A percentile compares a stretch with the other conserved stretches of the same genome.
Conservation (phyloP, 2,329 filamentous ascomycete genomes). For the Cephalotrichum gorgonifer region DNA sequence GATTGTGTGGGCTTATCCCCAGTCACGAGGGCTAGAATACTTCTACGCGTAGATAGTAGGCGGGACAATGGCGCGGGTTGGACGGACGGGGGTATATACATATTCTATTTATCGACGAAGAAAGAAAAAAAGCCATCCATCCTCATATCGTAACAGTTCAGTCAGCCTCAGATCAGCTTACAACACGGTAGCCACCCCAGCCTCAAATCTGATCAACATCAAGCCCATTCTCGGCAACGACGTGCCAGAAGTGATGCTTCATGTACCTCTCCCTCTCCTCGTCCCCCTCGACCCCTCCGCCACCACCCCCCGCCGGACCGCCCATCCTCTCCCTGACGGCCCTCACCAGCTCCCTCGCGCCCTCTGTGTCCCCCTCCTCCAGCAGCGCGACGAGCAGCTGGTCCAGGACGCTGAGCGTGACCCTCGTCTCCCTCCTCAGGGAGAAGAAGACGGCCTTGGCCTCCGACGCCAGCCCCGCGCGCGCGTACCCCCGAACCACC, state of each 20-base stretch:
- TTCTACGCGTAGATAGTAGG: no score
- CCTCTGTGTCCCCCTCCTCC: constrained; percentile 1
- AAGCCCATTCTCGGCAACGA: constrained; percentile 5
- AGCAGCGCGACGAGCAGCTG: constrained; percentile 3
- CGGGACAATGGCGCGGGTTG: no score
- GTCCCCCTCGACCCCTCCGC: not conserved
- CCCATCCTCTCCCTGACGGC: not conserved
- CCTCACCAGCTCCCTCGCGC: constrained; percentile 1
- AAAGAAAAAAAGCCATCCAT: no score
- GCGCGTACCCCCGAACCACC: constrained; percentile 56
- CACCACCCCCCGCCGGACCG: not conserved
- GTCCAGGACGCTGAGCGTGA: constrained; percentile 18
- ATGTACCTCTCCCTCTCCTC: constrained; percentile 1
- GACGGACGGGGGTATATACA: no score
- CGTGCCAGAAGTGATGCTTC: constrained; percentile 5
- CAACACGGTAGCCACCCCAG: no score
- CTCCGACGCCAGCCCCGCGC: constrained; percentile 34
- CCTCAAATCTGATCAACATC: not conserved
- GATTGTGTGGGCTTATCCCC: no score
- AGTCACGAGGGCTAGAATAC: no score
- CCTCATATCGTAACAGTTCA: no score
- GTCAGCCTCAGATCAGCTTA: no score
- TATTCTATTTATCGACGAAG: no score
- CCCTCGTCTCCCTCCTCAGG: constrained; percentile 27
- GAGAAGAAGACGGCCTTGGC: constrained; percentile 39